A percentile compares a stretch with the other conserved stretches of the same genome.
Conservation (phyloP, 768 basidiomycete species). For the Lactarius indigo region DNA sequence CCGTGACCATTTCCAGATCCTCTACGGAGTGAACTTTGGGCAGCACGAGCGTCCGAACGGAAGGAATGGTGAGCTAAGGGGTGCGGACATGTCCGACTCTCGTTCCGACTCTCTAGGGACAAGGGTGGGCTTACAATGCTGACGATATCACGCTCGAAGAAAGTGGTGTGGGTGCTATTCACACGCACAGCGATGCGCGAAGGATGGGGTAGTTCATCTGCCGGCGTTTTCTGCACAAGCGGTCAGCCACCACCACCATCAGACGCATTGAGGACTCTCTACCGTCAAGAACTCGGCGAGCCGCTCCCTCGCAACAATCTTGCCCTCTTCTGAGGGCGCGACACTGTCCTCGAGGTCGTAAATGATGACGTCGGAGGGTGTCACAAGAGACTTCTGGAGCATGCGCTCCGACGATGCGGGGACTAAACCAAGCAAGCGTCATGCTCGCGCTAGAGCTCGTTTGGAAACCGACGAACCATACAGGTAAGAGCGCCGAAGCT, state of each 20-base stretch:
- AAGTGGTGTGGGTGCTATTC: constrained; percentile 62
- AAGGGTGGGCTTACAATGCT: constrained; percentile 45
- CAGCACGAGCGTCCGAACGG: constrained; percentile 67
- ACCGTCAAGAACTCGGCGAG: constrained; percentile 56
- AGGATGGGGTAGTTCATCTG: constrained; percentile 39
- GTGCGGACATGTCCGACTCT: not conserved
- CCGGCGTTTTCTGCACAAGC: constrained; percentile 9
- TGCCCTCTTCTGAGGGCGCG: constrained; percentile 54
- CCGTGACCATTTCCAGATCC: constrained; percentile 63
- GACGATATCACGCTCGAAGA: constrained; percentile 61
- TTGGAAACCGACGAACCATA: constrained; percentile 39
- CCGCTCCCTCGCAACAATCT: constrained; percentile 53
- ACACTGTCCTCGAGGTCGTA: constrained; percentile 92
- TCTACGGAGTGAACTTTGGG: constrained; percentile 76
- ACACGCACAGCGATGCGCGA: constrained; percentile 66
- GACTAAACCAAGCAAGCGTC: constrained; percentile 40
- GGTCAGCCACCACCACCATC: not conserved
- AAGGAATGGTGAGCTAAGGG: constrained; percentile 41
- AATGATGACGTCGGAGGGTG: constrained; percentile 68
- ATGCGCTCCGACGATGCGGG: constrained; percentile 77
- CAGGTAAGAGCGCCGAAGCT: constrained; percentile 41
- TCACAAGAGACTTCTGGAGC: constrained; percentile 70
- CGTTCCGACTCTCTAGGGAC: not conserved
- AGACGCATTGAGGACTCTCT: constrained; percentile 24
- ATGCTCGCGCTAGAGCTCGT: constrained; percentile 1